Conservation (phyloP, 345 rosid genomes). For the Aquilaria yunnanensis region DNA sequence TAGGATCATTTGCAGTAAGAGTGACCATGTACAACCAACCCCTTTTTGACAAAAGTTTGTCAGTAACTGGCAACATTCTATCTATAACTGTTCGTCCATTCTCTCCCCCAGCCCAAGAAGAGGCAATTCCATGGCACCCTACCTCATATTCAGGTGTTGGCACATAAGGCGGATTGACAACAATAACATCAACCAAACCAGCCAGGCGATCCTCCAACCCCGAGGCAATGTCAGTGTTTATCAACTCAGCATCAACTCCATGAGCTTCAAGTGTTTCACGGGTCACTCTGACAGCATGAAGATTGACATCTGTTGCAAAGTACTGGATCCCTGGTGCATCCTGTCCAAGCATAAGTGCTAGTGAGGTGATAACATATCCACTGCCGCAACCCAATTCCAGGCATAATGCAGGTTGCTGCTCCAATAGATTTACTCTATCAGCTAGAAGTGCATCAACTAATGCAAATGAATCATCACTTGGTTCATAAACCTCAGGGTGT, state of each 20-base stretch:
- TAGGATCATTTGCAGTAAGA: conserved; percentile 44
- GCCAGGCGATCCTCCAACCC: conserved; percentile 62
- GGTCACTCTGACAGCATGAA: conserved; percentile 52
- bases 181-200: conserved; percentile 67
- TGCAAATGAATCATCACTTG: conserved; percentile 93
- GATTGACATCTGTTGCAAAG: conserved; percentile 69
- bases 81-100: conserved; percentile 59
- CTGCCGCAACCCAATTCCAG: conserved; percentile 87
- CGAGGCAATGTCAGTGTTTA: conserved; percentile 52
- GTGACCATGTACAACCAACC: conserved; percentile 89
- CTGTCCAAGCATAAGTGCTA: conserved; percentile 60
- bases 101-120: conserved; percentile 96
- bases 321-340: conserved; percentile 33
- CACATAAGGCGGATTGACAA: conserved; percentile 93
- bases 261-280: conserved; percentile 63
- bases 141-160: conserved; percentile 94
- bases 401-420: conserved; percentile 55
- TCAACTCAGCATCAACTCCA: conserved; percentile 58
- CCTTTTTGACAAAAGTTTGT: conserved; percentile 48
- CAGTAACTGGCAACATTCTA: conserved; percentile 55
- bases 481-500: conserved; percentile 83
- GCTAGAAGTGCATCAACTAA: conserved; percentile 83
- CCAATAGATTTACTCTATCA: conserved; percentile 47
- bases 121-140: conserved; percentile 48
- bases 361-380: conserved; percentile 79